These are phyloP conservation scores for Thelephora terrestris DNA, from an alignment of 1,284 basidiomycete genomes.

Conservation along the genomic window DNA sequence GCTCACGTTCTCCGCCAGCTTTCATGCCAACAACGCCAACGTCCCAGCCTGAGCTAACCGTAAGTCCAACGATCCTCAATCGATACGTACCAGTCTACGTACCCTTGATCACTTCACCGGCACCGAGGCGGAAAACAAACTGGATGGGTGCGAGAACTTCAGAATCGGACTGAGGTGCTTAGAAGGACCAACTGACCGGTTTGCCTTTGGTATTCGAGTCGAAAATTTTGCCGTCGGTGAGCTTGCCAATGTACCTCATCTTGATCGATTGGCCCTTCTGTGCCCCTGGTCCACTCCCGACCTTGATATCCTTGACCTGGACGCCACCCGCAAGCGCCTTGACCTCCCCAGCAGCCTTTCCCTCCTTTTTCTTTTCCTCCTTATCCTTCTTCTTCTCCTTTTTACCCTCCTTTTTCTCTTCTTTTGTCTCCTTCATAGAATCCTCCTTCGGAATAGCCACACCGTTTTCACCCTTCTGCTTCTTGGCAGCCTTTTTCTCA, in stretches of 20 bases:
- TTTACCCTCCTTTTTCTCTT: conserved; percentile 28
- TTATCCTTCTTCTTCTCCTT: conserved; percentile 28
- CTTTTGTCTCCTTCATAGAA: conserved; percentile 26
- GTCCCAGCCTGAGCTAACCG: conserved; percentile 63
- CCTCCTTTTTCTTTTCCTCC: conserved; percentile 43
- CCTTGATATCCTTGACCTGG: conserved; percentile 68
- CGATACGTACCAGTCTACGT: conserved; percentile 15
- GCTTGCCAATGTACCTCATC: conserved; percentile 90
- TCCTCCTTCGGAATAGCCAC: conserved; percentile 27
- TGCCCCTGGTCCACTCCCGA: conserved; percentile 74
- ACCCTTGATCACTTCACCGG: conserved; percentile 90
- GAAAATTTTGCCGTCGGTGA: conserved; percentile 78
- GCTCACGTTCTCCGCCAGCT: conserved; percentile 79
- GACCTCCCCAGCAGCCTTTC: conserved; percentile 28
- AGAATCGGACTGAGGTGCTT: conserved; percentile 4
- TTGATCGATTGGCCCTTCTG: conserved; percentile 79
- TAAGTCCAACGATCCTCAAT: conserved; percentile 5
- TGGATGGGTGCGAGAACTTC: conserved; percentile 17
- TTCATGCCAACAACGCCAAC: conserved; percentile 89
- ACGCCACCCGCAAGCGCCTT: conserved; percentile 63
- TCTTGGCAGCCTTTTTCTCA: conserved; percentile 25
- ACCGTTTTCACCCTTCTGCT: conserved; percentile 11
- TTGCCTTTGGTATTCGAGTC: conserved; percentile 86
- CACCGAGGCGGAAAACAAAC: conserved; percentile 83
- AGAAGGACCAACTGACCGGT: conserved; percentile 43